Base-by-base conservation (phyloP, 2,329 filamentous ascomycete species). In the Penicillium sp. region DNA sequence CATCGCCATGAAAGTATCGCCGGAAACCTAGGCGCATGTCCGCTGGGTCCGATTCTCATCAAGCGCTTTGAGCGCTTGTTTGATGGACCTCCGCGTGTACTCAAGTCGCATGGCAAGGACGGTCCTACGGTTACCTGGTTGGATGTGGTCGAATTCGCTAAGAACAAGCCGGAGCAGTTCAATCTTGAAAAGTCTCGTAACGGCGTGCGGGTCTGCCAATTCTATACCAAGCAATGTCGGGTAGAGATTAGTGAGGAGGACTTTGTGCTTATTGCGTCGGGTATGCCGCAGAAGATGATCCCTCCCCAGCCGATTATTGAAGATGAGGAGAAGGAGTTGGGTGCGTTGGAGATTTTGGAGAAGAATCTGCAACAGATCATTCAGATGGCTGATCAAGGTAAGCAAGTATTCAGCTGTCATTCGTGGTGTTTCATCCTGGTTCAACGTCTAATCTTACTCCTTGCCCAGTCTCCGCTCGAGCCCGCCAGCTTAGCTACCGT, bases 221-320 rank as follows among this genome's bases (percentile, higher is more conserved):
- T 96, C 76, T 88, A 89, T 72, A 88, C 92, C 66, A 93, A 93
- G 73, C 91, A 93, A 63, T 85, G 89, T 67, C 86, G 91, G 53
- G 89, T 96, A 9, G 91, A 96, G 79, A 94, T 97, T 64, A 88
- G 88, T 19, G 92, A 96, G 75, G 92, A 96, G 74, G 92, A 97
- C 74, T 96, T 89, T 83, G 85, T 93, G 45, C 81, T 96, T 67
- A 93, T 96, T 67, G 88, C 88, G 58, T 93, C 91, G 42, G 92
- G 92, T 30, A 91, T 91, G 67, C 86, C 93, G 12, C 91, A 96
- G 76, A 89, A 92, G 73, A 86, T 93, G 77, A 92, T 93, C 19
- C 89, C 92, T 2, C 89, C 90, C 15, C 88, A 93, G 65, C 91
- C 92, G 0, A 89, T 95, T 53, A 87, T 91, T 61, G 92, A 96